Percentiles rank a stretch among this genome's conserved stretches.
Evolutionary conservation across 2,329 filamentous ascomycete species (phyloP).

Genomic region (Fusarium concolor): DNA sequence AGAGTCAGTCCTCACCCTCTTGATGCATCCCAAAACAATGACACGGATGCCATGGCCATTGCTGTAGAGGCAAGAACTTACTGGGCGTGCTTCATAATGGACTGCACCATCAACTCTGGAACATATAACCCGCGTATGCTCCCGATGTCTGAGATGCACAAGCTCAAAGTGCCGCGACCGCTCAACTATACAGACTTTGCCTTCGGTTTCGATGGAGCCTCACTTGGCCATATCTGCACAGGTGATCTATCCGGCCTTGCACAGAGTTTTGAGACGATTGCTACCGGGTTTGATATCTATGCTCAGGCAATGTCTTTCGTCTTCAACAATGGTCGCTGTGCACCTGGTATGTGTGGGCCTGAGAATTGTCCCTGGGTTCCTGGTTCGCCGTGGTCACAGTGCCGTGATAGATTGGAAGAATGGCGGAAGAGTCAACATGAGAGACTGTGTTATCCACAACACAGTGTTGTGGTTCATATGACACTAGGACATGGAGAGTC

Average conservation of each 20-base stretch:
- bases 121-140: conserved; percentile 55
- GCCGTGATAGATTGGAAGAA: conserved; percentile 45
- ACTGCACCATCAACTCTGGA: conserved; percentile 57
- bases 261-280: conserved; percentile 50
- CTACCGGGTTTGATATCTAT: conserved; percentile 59
- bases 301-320: conserved; percentile 56
- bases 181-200: conserved; percentile 53
- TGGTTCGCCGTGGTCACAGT: conserved; percentile 51
- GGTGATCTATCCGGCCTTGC: conserved; percentile 11
- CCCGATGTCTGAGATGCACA: conserved; percentile 51
- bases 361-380: conserved; percentile 56
- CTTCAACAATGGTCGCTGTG: conserved; percentile 56
- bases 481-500: conserved; percentile 55
- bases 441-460: conserved; percentile 53
- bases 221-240: background rate
- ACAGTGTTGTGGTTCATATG: conserved; percentile 54
- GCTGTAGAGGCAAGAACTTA: conserved; percentile 56
- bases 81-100: conserved; percentile 60
- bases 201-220: conserved; percentile 48
- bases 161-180: conserved; percentile 49
- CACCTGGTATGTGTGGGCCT: conserved; percentile 53
- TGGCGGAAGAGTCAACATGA: conserved; percentile 54
- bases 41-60: conserved; percentile 25
- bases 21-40: conserved; percentile 24
- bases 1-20: conserved; percentile 32